phyloP scores from a whole-genome alignment of 2,329 filamentous ascomycete species.

The Onygenales sp. region DNA sequence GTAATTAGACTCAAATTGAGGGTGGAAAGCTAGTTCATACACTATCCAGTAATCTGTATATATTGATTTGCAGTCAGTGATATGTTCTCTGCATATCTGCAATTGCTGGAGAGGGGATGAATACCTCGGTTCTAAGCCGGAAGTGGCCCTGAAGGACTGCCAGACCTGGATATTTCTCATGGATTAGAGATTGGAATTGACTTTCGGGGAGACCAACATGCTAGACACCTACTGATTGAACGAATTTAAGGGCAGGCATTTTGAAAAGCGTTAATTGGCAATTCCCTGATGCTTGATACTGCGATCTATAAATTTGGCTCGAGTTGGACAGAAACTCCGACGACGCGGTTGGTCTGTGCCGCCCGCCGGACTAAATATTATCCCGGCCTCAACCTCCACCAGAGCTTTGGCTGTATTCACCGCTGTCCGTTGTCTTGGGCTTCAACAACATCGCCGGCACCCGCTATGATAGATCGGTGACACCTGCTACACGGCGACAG shows the following conservation, averaged over 20 bases:
- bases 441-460: neutral
- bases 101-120: neutral
- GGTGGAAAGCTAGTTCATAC: conserved; percentile 21
- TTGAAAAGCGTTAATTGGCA: conserved; percentile 5
- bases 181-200: conserved; percentile 2
- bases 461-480: conserved; percentile 11
- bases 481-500: conserved; percentile 6
- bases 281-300: too few relatives aligned
- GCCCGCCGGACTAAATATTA: neutral
- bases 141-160: conserved; percentile 76
- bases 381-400: neutral
- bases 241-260: conserved; percentile 52
- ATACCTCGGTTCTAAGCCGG: conserved; percentile 81
- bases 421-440: neutral
- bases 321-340: neutral
- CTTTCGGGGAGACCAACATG: conserved; percentile 10
- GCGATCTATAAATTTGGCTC: too few relatives aligned
- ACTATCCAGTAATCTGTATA: conserved; percentile 26
- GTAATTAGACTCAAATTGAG: neutral
- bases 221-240: conserved; percentile 47
- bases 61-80: neutral
- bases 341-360: neutral
- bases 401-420: neutral
- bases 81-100: neutral
- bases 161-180: conserved; percentile 51